phyloP scores from a whole-genome alignment of 805 yeast genomes.

The Yarrowia divulgata region DNA sequence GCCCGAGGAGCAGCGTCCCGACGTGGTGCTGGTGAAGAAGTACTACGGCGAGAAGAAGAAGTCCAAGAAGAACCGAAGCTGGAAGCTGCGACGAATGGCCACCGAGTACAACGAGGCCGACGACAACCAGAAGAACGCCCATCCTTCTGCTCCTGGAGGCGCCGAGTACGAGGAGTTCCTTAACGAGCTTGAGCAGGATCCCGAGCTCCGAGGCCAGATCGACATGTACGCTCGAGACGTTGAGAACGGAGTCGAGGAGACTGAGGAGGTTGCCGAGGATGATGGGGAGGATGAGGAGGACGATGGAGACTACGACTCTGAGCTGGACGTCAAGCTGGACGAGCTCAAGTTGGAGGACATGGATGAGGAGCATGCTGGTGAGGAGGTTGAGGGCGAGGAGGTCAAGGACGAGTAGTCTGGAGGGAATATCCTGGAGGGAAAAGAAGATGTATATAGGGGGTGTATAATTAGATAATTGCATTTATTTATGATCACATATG shows the following conservation, averaged over 20 bases:
- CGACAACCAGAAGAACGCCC: slow-evolving; percentile 37
- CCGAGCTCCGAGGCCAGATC: slow-evolving; percentile 80
- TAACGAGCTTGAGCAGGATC: slow-evolving; percentile 91
- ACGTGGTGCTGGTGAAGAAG: slow-evolving; percentile 88
- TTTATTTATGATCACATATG: not conserved
- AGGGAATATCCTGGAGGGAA: no score
- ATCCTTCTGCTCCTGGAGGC: slow-evolving; percentile 39
- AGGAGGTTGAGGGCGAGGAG: slow-evolving; percentile 13
- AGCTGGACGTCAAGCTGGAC: slow-evolving; percentile 59
- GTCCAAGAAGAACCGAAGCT: slow-evolving; percentile 77
- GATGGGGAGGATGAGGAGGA: slow-evolving; percentile 40
- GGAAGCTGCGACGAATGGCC: slow-evolving; percentile 98
- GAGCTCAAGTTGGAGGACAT: slow-evolving; percentile 79
- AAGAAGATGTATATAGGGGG: not conserved
- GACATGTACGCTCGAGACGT: slow-evolving; percentile 70
- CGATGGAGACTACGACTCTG: slow-evolving; percentile 53
- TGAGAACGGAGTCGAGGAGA: slow-evolving; percentile 54
- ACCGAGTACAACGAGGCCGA: slow-evolving; percentile 78
- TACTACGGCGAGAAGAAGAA: slow-evolving; percentile 80
- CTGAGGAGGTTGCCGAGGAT: slow-evolving; percentile 41
- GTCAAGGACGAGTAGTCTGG: not conserved
- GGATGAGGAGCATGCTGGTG: slow-evolving; percentile 57
- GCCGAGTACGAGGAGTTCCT: slow-evolving; percentile 83
- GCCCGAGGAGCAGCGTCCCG: slow-evolving; percentile 72
- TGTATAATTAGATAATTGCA: slow-evolving; percentile 19